Percentiles rank a stretch among this genome's conserved stretches.
phyloP scores from a whole-genome alignment of 768 basidiomycete species.

The Tylopilus rubrobrunneus region DNA sequence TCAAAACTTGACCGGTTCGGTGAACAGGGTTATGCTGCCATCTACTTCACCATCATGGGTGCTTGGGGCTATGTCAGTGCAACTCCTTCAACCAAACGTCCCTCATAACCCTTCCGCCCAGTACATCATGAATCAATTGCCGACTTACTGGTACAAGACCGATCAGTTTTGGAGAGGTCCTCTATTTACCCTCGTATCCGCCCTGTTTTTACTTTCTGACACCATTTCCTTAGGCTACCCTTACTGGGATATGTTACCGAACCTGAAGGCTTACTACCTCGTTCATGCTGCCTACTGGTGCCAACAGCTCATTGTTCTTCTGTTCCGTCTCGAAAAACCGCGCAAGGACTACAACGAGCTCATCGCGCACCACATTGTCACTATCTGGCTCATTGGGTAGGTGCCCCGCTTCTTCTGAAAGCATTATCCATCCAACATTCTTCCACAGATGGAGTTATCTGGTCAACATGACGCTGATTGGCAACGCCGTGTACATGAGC shows the following conservation, averaged over 20 bases:
- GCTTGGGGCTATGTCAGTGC: slow-evolving; percentile 70
- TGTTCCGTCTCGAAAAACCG: slow-evolving; percentile 88
- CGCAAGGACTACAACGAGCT: slow-evolving; percentile 88
- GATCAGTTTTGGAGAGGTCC: slow-evolving; percentile 81
- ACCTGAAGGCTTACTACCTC: slow-evolving; percentile 90
- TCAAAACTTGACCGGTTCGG: slow-evolving; percentile 79
- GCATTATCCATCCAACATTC: background rate
- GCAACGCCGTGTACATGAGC: slow-evolving; percentile 88
- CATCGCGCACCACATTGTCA: slow-evolving; percentile 87
- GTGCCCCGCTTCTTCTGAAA: slow-evolving; percentile 13
- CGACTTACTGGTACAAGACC: slow-evolving; percentile 84
- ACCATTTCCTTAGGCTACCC: slow-evolving; percentile 64
- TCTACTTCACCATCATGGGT: slow-evolving; percentile 75
- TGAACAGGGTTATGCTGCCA: slow-evolving; percentile 84
- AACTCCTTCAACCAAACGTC: background rate
- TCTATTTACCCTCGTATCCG: slow-evolving; percentile 12
- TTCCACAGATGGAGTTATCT: slow-evolving; percentile 74
- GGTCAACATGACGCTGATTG: slow-evolving; percentile 79
- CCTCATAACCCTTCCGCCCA: slow-evolving; percentile 25
- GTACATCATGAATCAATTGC: slow-evolving; percentile 79
- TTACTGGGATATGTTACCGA: slow-evolving; percentile 80
- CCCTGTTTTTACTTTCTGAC: background rate
- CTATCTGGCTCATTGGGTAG: slow-evolving; percentile 90
- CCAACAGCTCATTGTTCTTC: slow-evolving; percentile 85
- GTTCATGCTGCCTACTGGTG: slow-evolving; percentile 93